Evolutionary conservation across 495 filamentous ascomycete genomes (phyloP), one percentile per base, ranked within the genome.

Genomic region (Talaromyces stipitatus): DNA sequence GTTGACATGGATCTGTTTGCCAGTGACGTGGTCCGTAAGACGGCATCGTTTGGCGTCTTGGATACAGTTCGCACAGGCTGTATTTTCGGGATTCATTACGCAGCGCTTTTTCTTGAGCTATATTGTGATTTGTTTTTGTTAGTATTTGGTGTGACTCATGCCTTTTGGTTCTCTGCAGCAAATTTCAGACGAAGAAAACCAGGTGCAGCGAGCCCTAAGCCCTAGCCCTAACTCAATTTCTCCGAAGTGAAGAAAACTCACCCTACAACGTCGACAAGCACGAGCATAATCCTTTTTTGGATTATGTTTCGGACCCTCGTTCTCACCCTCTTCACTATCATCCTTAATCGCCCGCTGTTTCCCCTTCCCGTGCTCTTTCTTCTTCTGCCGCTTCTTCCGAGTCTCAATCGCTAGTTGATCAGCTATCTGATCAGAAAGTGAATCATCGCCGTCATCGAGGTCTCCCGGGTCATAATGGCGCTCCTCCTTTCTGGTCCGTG

Each of bases 211-310:
- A 50, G 48, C 48, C 48, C 45, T 48, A 18, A 51, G 27, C 47
- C 47, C 47, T 50, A 50, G 24, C 47, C 24, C 10, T 48, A 51
- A 26, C 22, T 28, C 14, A 46, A 16, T 16, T 28, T 45, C 38
- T 18, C 9, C n/a, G 30, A 4, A 16, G 23, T 26, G 9, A 29
- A 16, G 22, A 36, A 38, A 24, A 54, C 30, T 54, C 20, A 54
- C 51, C 29, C 26, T 54, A 20, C 51, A 54, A 54, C 51, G 51
- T 18, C 51, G 27, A 38, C 51, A 54, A 23, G 51, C 51, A 36
- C 12, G 18, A 8, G 16, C 12, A 54, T 27, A 23, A 26, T 3
- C 45, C 45, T 48, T 48, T 48, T 20, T 48, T 48, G 6, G 3
- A 7, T 6, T n/a, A n/a, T n/a, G n/a, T 22, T 46, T 46, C 43